Evolutionary conservation across 164 flowering plant species (phyloP), one percentile per base, ranked within the genome.

Genomic region (Annona squamosa): DNA sequence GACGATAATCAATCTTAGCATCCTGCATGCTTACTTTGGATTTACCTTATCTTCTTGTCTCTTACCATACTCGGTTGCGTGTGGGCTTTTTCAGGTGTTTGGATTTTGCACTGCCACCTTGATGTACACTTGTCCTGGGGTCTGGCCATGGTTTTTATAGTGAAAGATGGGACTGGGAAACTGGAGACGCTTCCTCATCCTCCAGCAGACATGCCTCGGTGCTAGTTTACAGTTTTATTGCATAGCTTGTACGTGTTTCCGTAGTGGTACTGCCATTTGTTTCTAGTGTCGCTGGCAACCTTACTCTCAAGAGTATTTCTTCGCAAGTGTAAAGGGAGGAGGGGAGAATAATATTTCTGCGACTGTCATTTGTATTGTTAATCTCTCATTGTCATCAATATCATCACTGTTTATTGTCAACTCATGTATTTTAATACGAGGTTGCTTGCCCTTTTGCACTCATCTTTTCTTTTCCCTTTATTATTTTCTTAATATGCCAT

Each of bases 101-200:
- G 93, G 90, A 84, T 86, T 69, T 85, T 91, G 85, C 93, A 91
- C 63, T 88, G 92, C 79, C 93, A 91, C 77, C 72, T 87, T 46
- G 91, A 89, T 48, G 72, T 84, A 71, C 96, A 89, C 74, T 68
- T 73, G 57, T 71, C 88, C 17, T 90, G 90, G 90, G 94, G 94
- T 4, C 63, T 90, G 64, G 77, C 84, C 2, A 84, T 82, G 82
- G 87, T 77, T 46, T 75, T 87, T 61, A 84, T 88, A 72, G 94
- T 88, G 77, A 84, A 87, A 76, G 84, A 88, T 80, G 94, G 94
- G 65, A 71, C 74, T 41, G 87, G 86, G 2, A 77, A 75, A 45
- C 45, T 75, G 71, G 82, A 88, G 80, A 83, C 82, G 0, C 86
- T 90, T 46, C 92, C 89, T 37, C 86, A 63, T 73, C 95, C 95